phyloP scores from a whole-genome alignment of 2,329 filamentous ascomycete genomes.

The Curvularia sp. region DNA sequence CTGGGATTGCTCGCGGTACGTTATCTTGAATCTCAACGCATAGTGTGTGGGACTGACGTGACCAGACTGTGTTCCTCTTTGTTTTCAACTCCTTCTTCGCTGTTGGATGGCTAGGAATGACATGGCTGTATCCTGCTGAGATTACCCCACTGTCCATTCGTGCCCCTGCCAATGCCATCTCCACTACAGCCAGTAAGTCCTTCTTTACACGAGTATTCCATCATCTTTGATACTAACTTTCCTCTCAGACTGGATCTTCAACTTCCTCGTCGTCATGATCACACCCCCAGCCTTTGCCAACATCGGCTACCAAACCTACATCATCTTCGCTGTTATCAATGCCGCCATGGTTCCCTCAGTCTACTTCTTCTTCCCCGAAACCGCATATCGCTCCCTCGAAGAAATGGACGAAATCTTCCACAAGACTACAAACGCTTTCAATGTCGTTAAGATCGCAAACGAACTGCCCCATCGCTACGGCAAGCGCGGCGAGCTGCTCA shows the following conservation, averaged over 20 bases:
- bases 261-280: constrained; percentile 72
- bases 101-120: constrained; percentile 77
- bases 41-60: constrained; percentile 17
- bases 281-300: constrained; percentile 66
- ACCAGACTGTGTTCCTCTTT: constrained; percentile 77
- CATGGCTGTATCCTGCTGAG: constrained; percentile 70
- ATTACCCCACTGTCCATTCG: constrained; percentile 89
- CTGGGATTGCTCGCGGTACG: constrained; percentile 60
- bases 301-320: constrained; percentile 63
- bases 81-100: constrained; percentile 95
- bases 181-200: constrained; percentile 69
- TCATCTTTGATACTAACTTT: constrained; percentile 66
- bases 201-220: neutral
- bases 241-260: constrained; percentile 30
- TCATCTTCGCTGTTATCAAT: constrained; percentile 64
- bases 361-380: constrained; percentile 69
- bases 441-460: constrained; percentile 58
- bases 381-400: constrained; percentile 56
- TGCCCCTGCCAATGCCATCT: constrained; percentile 84
- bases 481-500: constrained; percentile 64
- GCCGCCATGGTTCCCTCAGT: constrained; percentile 62
- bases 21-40: neutral
- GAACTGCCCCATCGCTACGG: constrained; percentile 64
- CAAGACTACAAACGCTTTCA: constrained; percentile 59
- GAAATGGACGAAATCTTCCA: constrained; percentile 68